These are phyloP conservation scores for Lindgomyces ingoldianus DNA, from an alignment of 495 filamentous ascomycete species.

Conservation along the genomic window DNA sequence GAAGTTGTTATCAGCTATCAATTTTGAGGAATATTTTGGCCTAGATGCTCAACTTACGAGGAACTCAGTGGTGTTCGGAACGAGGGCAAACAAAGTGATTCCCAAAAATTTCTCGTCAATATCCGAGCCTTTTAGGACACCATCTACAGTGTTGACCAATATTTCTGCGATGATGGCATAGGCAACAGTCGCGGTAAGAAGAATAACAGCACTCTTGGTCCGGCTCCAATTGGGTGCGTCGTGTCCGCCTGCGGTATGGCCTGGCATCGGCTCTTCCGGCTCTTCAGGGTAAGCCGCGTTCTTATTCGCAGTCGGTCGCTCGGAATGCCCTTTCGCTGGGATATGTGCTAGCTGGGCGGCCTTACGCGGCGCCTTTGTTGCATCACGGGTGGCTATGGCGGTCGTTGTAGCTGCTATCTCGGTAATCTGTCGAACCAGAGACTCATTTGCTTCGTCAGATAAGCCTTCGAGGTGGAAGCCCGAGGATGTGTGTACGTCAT, in stretches of 20 bases:
- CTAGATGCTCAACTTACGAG: slow-evolving; percentile 62
- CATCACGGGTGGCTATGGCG: slow-evolving; percentile 82
- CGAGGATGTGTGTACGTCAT: slow-evolving; percentile 47
- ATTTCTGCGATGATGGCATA: slow-evolving; percentile 98
- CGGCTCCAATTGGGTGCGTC: slow-evolving; percentile 98
- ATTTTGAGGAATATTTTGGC: background rate
- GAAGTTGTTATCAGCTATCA: slow-evolving; percentile 42
- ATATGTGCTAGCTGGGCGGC: slow-evolving; percentile 45
- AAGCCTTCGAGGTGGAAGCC: slow-evolving; percentile 63
- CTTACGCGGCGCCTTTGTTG: slow-evolving; percentile 55
- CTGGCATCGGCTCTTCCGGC: slow-evolving; percentile 35
- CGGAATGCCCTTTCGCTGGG: slow-evolving; percentile 16
- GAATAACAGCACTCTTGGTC: slow-evolving; percentile 81
- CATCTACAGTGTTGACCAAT: slow-evolving; percentile 92
- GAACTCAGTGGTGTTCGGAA: slow-evolving; percentile 98
- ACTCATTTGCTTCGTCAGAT: slow-evolving; percentile 74
- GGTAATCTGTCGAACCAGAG: slow-evolving; percentile 76
- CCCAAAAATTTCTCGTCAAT: slow-evolving; percentile 98
- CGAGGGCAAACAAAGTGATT: slow-evolving; percentile 94
- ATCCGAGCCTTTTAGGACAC: slow-evolving; percentile 82
- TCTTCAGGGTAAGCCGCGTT: slow-evolving; percentile 28
- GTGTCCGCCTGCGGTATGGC: slow-evolving; percentile 68
- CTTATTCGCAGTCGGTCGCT: slow-evolving; percentile 25
- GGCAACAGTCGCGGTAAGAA: slow-evolving; percentile 85
- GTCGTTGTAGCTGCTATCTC: slow-evolving; percentile 93